A percentile compares a stretch with the other conserved stretches of the same genome.
Evolutionary conservation across 306 rosid genomes (phyloP).

Genomic region (Spatholobus suberectus): DNA sequence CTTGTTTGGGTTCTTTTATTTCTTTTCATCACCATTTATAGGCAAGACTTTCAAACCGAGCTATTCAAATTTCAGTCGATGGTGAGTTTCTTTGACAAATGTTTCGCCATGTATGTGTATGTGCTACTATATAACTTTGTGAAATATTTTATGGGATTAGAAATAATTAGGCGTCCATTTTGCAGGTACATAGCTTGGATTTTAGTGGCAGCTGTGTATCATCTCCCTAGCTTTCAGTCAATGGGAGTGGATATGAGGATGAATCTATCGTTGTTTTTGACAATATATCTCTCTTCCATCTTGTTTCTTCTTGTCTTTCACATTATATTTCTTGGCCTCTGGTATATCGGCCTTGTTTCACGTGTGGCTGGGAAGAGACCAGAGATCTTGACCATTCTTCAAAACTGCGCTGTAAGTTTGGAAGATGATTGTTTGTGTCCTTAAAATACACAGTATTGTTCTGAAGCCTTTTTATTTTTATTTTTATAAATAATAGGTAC

Average conservation of each 20-base stretch:
- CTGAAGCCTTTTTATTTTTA: conserved; percentile 39
- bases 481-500: conserved; percentile 62
- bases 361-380: conserved; percentile 98
- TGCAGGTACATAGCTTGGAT: conserved; percentile 94
- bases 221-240: conserved; percentile 95
- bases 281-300: conserved; percentile 87
- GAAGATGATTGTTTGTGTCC: conserved; percentile 20
- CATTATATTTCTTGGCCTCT: conserved; percentile 83
- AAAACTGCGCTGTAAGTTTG: conserved; percentile 88
- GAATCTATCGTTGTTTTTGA: conserved; percentile 86
- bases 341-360: conserved; percentile 96
- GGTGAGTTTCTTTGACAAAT: conserved; percentile 63
- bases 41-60: conserved; percentile 98
- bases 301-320: conserved; percentile 89
- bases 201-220: conserved; percentile 96
- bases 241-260: conserved; percentile 98
- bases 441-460: conserved; percentile 28
- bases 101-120: not conserved
- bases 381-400: conserved; percentile 81
- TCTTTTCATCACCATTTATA: conserved; percentile 95
- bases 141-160: conserved; percentile 12
- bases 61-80: conserved; percentile 97
- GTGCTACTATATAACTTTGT: not conserved
- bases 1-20: conserved; percentile 90
- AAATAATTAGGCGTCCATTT: conserved; percentile 40